Evolutionary conservation across 768 basidiomycete species (phyloP).

Genomic region (Phylloporus scabripes): DNA sequence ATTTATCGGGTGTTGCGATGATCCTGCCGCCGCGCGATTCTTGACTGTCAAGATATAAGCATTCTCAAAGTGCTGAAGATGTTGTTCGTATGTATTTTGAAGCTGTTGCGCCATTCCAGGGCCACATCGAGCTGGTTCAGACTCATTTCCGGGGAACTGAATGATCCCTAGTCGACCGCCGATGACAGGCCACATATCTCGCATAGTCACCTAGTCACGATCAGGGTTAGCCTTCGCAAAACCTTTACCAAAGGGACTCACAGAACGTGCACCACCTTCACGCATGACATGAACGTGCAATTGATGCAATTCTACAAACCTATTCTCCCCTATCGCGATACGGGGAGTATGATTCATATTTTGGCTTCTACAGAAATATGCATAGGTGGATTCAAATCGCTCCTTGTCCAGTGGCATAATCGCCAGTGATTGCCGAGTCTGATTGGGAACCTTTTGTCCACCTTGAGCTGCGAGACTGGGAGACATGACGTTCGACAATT

Average conservation of each 20-base stretch:
- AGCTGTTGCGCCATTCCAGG: slow-evolving; percentile 59
- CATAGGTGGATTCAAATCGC: slow-evolving; percentile 50
- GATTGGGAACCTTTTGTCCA: slow-evolving; percentile 21
- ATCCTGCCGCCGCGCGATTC: slow-evolving; percentile 12
- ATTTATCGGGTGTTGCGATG: slow-evolving; percentile 17
- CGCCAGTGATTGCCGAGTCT: slow-evolving; percentile 7
- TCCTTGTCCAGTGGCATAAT: slow-evolving; percentile 42
- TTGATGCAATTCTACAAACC: slow-evolving; percentile 52
- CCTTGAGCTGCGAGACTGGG: slow-evolving; percentile 25
- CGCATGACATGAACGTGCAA: slow-evolving; percentile 56
- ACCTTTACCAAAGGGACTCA: slow-evolving; percentile 25
- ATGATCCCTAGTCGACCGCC: slow-evolving; percentile 64
- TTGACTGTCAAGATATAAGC: slow-evolving; percentile 43
- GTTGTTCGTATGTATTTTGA: slow-evolving; percentile 54
- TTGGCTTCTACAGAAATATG: slow-evolving; percentile 41
- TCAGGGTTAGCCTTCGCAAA: slow-evolving; percentile 7
- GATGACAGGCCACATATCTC: slow-evolving; percentile 60
- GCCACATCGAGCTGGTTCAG: slow-evolving; percentile 57
- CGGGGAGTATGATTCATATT: slow-evolving; percentile 37
- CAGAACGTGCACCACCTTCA: slow-evolving; percentile 48
- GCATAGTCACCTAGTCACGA: slow-evolving; percentile 42
- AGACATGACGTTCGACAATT: slow-evolving; percentile 31
- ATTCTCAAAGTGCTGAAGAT: slow-evolving; percentile 51
- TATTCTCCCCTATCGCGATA: slow-evolving; percentile 45
- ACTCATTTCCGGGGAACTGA: slow-evolving; percentile 55